phyloP scores from a whole-genome alignment of 2,329 filamentous ascomycete species.

The Mariannaea elegans region DNA sequence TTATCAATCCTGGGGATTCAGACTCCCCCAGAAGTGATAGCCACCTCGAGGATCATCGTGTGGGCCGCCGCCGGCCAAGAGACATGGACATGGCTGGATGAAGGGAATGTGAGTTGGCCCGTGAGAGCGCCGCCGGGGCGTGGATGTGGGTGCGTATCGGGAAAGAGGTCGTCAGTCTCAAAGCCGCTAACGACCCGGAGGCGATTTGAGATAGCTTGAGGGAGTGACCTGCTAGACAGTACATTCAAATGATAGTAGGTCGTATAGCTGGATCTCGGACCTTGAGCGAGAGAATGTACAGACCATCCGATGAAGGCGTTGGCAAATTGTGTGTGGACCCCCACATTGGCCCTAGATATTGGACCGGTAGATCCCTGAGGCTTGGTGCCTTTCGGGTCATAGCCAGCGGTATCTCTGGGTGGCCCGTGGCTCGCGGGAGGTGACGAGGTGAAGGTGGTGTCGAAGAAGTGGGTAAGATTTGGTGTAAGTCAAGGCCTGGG shows the following conservation, averaged over 20 bases:
- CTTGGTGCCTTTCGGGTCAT: background rate
- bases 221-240: background rate
- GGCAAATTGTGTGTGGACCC: background rate
- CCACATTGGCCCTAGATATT: slow-evolving; percentile 10
- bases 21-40: slow-evolving; percentile 36
- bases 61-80: slow-evolving; percentile 34
- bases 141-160: slow-evolving; percentile 21
- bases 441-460: background rate
- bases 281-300: slow-evolving; percentile 1
- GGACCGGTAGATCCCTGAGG: background rate
- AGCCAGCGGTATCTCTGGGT: background rate
- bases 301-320: slow-evolving; percentile 14
- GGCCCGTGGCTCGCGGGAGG: slow-evolving; percentile 2
- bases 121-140: slow-evolving; percentile 12
- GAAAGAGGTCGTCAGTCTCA: slow-evolving; percentile 20
- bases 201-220: background rate
- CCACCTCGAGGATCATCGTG: slow-evolving; percentile 28
- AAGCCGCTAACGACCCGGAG: background rate
- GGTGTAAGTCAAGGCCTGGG: background rate
- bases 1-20: slow-evolving; percentile 12
- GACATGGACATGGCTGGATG: slow-evolving; percentile 21
- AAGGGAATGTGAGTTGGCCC: slow-evolving; percentile 15
- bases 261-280: background rate
- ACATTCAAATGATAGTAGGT: background rate
- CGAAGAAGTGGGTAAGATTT: slow-evolving; percentile 8